phyloP scores from a whole-genome alignment of 495 filamentous ascomycete genomes.

The Penicillium longicatenatum region DNA sequence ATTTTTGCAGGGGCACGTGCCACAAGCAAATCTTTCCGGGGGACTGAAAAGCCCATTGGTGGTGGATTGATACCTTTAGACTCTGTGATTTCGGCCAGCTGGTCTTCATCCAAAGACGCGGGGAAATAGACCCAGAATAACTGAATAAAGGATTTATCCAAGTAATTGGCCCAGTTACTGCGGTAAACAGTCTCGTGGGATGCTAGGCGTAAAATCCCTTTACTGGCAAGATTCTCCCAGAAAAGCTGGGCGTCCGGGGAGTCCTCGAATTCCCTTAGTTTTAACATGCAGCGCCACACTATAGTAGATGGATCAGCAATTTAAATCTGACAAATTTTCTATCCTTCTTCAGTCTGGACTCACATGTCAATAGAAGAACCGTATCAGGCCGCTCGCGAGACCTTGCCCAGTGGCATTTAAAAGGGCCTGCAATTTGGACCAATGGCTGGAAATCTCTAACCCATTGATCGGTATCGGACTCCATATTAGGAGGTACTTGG shows the following conservation, averaged over 20 bases:
- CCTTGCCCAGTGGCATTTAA: not conserved
- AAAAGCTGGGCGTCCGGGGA: not conserved
- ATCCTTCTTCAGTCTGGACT: not conserved
- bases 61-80: not conserved
- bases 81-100: not conserved
- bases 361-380: not conserved
- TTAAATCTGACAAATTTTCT: slow-evolving; percentile 1
- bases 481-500: not conserved
- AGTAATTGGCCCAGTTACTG: not conserved
- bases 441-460: not conserved
- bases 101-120: not conserved
- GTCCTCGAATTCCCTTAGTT: not conserved
- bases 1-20: not conserved
- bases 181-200: not conserved
- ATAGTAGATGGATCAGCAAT: not conserved
- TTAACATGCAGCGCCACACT: not conserved
- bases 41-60: not conserved
- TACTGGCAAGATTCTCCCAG: not conserved
- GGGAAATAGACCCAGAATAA: slow-evolving; percentile 7
- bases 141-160: not conserved
- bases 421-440: not conserved
- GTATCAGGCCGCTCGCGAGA: not conserved
- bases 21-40: no score
- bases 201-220: not conserved
- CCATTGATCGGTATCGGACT: not conserved